Percentiles rank a stretch among this genome's conserved stretches.
Evolutionary conservation across 2,329 filamentous ascomycete genomes (phyloP).

Genomic region (Cladophialophora yegresii): DNA sequence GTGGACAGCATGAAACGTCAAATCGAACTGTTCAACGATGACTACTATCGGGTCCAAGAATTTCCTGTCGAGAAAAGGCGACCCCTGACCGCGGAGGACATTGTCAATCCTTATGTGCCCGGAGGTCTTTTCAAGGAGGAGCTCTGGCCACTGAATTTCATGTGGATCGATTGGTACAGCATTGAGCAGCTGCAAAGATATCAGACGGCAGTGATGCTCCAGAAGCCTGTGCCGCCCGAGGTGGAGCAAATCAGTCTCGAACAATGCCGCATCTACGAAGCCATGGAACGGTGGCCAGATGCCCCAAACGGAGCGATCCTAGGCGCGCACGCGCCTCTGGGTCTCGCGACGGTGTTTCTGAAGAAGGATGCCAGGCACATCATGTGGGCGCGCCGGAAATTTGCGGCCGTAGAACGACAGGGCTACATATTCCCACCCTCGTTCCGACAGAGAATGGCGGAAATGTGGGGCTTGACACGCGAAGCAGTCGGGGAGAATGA

Average conservation of each 20-base stretch:
- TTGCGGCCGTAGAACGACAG: slow-evolving; percentile 71
- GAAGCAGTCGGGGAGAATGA: slow-evolving; percentile 53
- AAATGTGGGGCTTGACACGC: slow-evolving; percentile 59
- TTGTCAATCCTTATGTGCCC: slow-evolving; percentile 72
- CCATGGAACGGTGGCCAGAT: slow-evolving; percentile 70
- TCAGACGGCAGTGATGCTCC: slow-evolving; percentile 63
- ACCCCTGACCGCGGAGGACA: slow-evolving; percentile 61
- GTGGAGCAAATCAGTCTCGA: slow-evolving; percentile 65
- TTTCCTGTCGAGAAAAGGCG: slow-evolving; percentile 56
- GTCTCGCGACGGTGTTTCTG: slow-evolving; percentile 76
- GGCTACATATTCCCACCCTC: slow-evolving; percentile 82
- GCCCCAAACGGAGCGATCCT: slow-evolving; percentile 71
- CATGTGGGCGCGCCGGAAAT: slow-evolving; percentile 77
- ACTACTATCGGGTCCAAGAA: slow-evolving; percentile 63
- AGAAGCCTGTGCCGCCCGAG: slow-evolving; percentile 55
- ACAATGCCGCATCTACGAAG: slow-evolving; percentile 77
- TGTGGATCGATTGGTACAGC: slow-evolving; percentile 75
- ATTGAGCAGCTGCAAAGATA: slow-evolving; percentile 78
- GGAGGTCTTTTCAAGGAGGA: slow-evolving; percentile 70
- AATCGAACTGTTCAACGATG: slow-evolving; percentile 65
- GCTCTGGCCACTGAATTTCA: slow-evolving; percentile 72
- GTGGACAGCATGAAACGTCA: slow-evolving; percentile 48
- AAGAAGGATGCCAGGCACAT: slow-evolving; percentile 71
- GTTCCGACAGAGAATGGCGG: slow-evolving; percentile 73
- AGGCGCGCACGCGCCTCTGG: slow-evolving; percentile 72